phyloP scores from a whole-genome alignment of 129 eudicot species.

The Lonicera japonica region DNA sequence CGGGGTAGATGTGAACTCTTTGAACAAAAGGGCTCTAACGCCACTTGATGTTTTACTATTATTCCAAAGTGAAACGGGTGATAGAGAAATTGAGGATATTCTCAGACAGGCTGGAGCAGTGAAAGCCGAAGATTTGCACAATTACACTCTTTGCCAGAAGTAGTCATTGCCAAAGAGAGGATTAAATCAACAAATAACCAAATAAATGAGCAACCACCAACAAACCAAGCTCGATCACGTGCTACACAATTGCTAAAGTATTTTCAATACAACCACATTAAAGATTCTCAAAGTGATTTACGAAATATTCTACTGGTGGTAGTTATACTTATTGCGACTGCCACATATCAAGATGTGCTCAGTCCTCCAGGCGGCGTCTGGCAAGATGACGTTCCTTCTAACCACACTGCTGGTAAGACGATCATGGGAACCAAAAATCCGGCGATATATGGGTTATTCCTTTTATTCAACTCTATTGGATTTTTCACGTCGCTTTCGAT shows the following conservation, averaged over 20 bases:
- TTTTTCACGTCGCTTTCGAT: neutral
- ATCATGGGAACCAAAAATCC: neutral
- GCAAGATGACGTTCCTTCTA: neutral
- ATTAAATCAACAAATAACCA: neutral
- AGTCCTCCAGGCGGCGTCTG: neutral
- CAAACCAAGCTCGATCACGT: neutral
- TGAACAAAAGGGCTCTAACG: slow-evolving; percentile 11
- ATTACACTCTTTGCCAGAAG: neutral
- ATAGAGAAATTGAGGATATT: slow-evolving; percentile 15
- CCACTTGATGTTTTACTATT: slow-evolving; percentile 5
- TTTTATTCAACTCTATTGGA: slow-evolving; percentile 14
- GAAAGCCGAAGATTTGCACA: neutral
- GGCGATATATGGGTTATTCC: neutral
- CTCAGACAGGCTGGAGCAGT: slow-evolving; percentile 10
- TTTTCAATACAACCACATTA: slow-evolving; percentile 7
- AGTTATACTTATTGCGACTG: slow-evolving; percentile 14
- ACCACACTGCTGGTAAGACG: slow-evolving; percentile 1
- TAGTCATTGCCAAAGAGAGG: neutral
- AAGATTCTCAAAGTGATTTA: slow-evolving; percentile 17
- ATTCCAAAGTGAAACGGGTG: slow-evolving; percentile 4
- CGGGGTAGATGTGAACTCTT: slow-evolving; percentile 15
- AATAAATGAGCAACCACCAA: neutral
- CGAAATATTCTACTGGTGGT: slow-evolving; percentile 8
- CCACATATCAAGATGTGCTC: neutral
- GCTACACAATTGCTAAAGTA: neutral